Percentiles rank a stretch among this genome's conserved stretches.
phyloP scores from a whole-genome alignment of 768 basidiomycete genomes.

The Termitomyces sp. region DNA sequence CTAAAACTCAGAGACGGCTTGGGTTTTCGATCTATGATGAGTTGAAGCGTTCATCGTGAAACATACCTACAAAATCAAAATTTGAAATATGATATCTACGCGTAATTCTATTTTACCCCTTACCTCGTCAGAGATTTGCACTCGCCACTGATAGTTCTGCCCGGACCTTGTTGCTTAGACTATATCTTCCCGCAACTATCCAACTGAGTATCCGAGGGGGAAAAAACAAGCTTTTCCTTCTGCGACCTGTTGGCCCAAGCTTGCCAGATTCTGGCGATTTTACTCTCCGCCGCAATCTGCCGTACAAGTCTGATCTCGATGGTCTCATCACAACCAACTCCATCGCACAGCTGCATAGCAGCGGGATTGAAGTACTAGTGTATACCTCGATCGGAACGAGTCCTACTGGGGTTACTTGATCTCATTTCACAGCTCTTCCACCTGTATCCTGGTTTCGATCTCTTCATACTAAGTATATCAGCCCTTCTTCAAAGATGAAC shows the following conservation, averaged over 20 bases:
- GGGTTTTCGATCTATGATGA: constrained; percentile 84
- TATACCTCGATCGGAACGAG: too few species aligned
- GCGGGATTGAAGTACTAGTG: too few species aligned
- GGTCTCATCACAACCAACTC: too few species aligned
- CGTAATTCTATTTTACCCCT: neutral
- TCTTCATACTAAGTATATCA: too few species aligned
- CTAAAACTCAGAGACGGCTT: constrained; percentile 83
- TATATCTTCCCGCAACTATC: too few species aligned
- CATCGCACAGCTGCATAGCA: too few species aligned
- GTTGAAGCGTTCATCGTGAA: constrained; percentile 32
- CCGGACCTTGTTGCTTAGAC: neutral
- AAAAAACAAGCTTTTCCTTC: neutral
- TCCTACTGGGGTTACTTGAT: too few species aligned
- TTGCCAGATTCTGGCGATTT: too few species aligned
- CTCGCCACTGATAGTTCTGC: neutral
- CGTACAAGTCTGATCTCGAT: neutral
- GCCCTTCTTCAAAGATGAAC: too few species aligned
- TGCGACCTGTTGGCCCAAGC: too few species aligned
- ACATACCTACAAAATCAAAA: neutral
- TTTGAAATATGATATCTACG: neutral
- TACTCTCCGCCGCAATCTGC: neutral
- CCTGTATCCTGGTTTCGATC: too few species aligned
- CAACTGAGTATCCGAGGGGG: neutral
- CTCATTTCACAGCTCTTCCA: too few species aligned
- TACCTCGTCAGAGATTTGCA: neutral